Evolutionary conservation across 768 basidiomycete genomes (phyloP), one percentile per base, ranked within the genome.

Genomic region (Tricholoma bakamatsutake): DNA sequence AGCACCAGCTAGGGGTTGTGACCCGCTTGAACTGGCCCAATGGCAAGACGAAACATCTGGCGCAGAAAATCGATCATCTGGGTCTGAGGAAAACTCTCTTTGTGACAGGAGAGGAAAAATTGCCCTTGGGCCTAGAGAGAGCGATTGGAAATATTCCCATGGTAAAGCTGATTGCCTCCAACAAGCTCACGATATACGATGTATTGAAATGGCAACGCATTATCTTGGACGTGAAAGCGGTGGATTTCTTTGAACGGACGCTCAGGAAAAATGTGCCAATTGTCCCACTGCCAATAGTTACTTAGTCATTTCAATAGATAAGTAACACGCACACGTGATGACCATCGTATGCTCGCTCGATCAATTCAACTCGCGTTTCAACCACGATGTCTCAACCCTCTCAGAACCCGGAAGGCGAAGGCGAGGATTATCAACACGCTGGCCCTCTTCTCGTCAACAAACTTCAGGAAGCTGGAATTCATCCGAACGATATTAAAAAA

Each of bases 401-500:
- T 1, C 77, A 84, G 61, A 68, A 66, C 9, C 69, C 67, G 21
- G 67, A 78, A 63, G 65, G 68, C 35, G 83, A 82, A 31, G 71
- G 75, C 35, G 85, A 86, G 31, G 78, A 80, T 1, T 74, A 75
- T 54, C 76, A 82, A 53, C 76, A 85, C 54, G 81, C 85, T 15
- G 94, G 91, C 3, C 94, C 94, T 55, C 76, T 96, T 57, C 85
- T 94, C 48, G 85, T 97, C 55, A 75, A 74, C 63, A 97, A 96
- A 69, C 77, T 85, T 33, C 81, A 94, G 73, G 94, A 96, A 74
- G 84, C 85, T 15, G 96, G 96, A 7, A 90, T 98, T 59, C 84
- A 88, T 47, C 70, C 85, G 28, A 89, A 92, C 63, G 97, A 98
- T 66, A 87, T 95, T 75, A 93, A 95, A 82, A 98, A 98, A 70